A percentile compares a stretch with the other conserved stretches of the same genome.
These are phyloP conservation scores for Lipomyces sp. DNA, from an alignment of 805 yeast genomes.

Conservation along the genomic window DNA sequence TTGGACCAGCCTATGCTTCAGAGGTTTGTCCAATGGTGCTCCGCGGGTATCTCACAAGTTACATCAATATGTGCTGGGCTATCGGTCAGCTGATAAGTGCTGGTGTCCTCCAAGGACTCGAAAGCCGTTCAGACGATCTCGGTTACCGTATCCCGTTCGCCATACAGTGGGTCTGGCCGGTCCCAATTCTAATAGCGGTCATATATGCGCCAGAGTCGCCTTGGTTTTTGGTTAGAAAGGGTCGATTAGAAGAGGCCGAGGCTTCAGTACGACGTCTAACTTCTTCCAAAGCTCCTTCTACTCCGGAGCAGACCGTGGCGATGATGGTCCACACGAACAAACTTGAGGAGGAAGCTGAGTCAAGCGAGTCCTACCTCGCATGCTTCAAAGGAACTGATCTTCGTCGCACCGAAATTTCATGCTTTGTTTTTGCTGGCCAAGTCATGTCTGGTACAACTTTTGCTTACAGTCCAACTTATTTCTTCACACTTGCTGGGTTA, in stretches of 20 bases:
- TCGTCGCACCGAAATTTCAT: conserved; percentile 38
- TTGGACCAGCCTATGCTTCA: conserved; percentile 59
- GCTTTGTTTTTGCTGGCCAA: conserved; percentile 48
- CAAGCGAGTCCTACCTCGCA: conserved; percentile 23
- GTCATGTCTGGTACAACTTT: conserved; percentile 48
- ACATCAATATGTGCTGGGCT: conserved; percentile 58
- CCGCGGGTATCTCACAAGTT: conserved; percentile 56
- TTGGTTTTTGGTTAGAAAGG: conserved; percentile 26
- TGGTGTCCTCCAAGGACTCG: conserved; percentile 55
- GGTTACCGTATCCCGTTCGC: conserved; percentile 62
- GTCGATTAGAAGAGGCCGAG: conserved; percentile 13
- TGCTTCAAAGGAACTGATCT: conserved; percentile 30
- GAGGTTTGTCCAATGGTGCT: conserved; percentile 60
- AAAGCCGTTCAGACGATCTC: conserved; percentile 42
- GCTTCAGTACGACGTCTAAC: conserved; percentile 3
- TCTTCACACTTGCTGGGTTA: conserved; percentile 53
- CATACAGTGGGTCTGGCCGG: conserved; percentile 65
- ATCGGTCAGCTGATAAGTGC: conserved; percentile 62
- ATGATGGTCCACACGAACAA: conserved; percentile 21
- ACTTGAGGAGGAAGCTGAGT: conserved; percentile 17
- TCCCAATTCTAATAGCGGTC: conserved; percentile 51
- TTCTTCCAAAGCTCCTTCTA: background rate
- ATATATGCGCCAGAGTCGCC: conserved; percentile 51
- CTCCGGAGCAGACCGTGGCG: conserved; percentile 7
- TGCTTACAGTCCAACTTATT: conserved; percentile 48